Evolutionary conservation across 805 yeast species (phyloP).

Genomic region (Wickerhamomyces tratensis): DNA sequence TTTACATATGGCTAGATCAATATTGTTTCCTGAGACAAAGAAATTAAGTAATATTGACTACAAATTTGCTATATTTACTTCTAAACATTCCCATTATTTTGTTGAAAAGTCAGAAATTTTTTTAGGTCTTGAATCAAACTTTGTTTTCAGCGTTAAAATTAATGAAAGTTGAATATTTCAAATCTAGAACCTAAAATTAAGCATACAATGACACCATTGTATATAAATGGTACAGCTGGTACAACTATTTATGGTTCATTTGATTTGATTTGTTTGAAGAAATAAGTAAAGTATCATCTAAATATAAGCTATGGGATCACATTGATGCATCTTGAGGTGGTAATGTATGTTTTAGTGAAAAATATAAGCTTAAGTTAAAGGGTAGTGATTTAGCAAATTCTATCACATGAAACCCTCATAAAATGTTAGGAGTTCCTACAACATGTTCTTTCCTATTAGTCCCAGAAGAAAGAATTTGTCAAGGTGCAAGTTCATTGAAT

Average conservation of each 20-base stretch:
- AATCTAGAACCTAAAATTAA: conserved; percentile 37
- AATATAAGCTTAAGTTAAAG: conserved; percentile 32
- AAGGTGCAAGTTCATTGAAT: conserved; percentile 60
- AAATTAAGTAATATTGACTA: conserved; percentile 39
- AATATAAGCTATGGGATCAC: conserved; percentile 63
- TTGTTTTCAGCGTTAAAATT: conserved; percentile 57
- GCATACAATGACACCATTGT: conserved; percentile 53
- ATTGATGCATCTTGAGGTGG: conserved; percentile 93
- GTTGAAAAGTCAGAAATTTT: conserved; percentile 76
- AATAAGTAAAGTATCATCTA: conserved; percentile 43
- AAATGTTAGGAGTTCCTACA: conserved; percentile 80
- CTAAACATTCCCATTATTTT: conserved; percentile 69
- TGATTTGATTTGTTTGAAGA: conserved; percentile 60
- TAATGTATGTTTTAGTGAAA: conserved; percentile 57
- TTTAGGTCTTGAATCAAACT: conserved; percentile 55
- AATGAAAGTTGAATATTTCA: conserved; percentile 35
- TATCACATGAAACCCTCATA: conserved; percentile 77
- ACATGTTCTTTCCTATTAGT: conserved; percentile 65
- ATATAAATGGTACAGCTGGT: conserved; percentile 79
- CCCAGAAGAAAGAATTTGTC: conserved; percentile 59
- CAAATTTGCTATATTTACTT: conserved; percentile 62
- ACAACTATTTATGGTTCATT: conserved; percentile 83
- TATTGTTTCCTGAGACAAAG: conserved; percentile 61
- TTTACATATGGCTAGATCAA: conserved; percentile 65
- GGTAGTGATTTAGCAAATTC: conserved; percentile 68